Conservation (phyloP, 345 rosid species). For the Gossypium sturtianum region DNA sequence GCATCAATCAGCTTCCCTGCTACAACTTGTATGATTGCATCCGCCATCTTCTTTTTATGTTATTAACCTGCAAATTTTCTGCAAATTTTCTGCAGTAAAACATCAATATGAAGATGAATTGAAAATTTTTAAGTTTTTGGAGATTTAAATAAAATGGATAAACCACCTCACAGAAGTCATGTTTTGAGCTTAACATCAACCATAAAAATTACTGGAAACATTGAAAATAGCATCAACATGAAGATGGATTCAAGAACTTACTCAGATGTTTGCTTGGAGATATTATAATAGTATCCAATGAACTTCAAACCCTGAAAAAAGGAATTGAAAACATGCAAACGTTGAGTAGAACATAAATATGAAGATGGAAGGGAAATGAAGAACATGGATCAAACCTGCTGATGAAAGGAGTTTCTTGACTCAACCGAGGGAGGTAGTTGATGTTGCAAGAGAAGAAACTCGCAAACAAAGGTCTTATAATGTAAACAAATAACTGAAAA, state of each 20-base stretch:
- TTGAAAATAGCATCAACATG: neutral
- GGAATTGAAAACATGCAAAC: neutral
- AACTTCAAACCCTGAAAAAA: slow-evolving; percentile 1
- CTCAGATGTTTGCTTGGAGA: neutral
- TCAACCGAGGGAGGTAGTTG: neutral
- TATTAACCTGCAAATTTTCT: neutral
- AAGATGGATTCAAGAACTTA: neutral
- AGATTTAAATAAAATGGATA: neutral
- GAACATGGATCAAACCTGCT: neutral
- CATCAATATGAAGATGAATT: neutral
- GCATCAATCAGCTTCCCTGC: slow-evolving; percentile 11
- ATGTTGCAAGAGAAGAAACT: neutral
- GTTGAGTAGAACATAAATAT: neutral
- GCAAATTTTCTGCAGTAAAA: neutral
- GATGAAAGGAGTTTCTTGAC: neutral
- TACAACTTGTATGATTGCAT: slow-evolving; percentile 11
- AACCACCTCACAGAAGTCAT: neutral
- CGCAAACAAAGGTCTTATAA: slow-evolving; percentile 2
- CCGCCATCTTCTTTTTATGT: neutral
- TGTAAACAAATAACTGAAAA: neutral
- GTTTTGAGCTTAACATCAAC: no score
- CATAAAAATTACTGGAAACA: neutral
- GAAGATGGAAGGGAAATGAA: neutral
- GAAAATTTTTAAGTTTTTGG: neutral
- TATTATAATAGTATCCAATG: neutral